Base-by-base conservation (phyloP, 768 basidiomycete genomes). In the Termitomyces eurrhizus region DNA sequence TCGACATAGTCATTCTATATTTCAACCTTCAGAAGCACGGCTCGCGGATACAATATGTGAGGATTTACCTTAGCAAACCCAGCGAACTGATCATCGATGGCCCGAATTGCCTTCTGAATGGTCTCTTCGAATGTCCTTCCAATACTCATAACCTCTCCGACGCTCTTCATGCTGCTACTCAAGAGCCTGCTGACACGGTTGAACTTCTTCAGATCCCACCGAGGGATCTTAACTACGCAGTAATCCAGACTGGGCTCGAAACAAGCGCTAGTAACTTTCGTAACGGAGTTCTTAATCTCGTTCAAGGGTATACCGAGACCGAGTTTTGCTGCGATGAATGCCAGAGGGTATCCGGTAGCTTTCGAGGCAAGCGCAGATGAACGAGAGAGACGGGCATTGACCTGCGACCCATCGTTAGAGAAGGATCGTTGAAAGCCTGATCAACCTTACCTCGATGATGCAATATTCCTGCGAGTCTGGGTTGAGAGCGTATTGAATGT, bases 121-220 rank as follows among this genome's bases (percentile, higher is more conserved):
- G 95, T 98, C 80, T 99, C 96, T 73, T 98, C 96, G 69, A 99
- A 99, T 5, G 95, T 97, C 67, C 96, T 81, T 14, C 96, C 96
- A 65, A 99, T 98, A 66, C 92, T 93, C 97, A 99, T 99, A 59
- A 99, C 96, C 75, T 99, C 96, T 32, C 96, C 96, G 8, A 99
- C 96, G 67, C 92, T 94, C 83, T 98, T 98, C 96, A 99, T 98
- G 75, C 92, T 93, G 66, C 90, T 93, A 74, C 93, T 93, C 52
- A 99, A 78, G 44, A 92, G 80, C 60, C 90, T 85, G 72, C 92
- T 95, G 68, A 99, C 96, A 50, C 96, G 87, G 68, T 68, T 93
- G 78, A 99, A 99, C 82, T 99, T 99, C 76, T 95, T 95, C 70
- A 98, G 78, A 75, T 99, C 97, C 96, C 96, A 99, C 64, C 96